phyloP scores from a whole-genome alignment of 2,329 filamentous ascomycete species.

The Dactylellina haptotyla region DNA sequence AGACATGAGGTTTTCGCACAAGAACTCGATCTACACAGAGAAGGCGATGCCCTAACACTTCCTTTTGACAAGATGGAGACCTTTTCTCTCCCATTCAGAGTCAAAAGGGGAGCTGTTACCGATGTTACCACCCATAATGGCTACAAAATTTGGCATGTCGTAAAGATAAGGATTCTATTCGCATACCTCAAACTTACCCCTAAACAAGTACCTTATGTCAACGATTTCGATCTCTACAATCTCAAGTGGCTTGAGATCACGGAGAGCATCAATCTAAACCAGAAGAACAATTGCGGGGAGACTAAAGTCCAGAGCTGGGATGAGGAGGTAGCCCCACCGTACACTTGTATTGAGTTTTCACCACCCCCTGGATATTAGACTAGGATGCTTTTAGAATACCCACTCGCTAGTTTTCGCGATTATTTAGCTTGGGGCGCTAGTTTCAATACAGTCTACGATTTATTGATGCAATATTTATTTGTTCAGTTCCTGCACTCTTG shows the following conservation, averaged over 20 bases:
- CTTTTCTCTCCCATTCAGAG: background rate
- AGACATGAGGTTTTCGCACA: background rate
- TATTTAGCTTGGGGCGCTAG: no score
- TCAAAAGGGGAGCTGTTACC: background rate
- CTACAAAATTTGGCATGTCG: slow-evolving; percentile 14
- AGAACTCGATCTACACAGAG: slow-evolving; percentile 4
- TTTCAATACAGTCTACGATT: no score
- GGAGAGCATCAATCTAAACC: background rate
- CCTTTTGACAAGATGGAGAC: background rate
- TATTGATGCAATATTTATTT: no score
- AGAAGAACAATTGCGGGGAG: background rate
- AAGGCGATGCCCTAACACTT: background rate
- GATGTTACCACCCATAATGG: slow-evolving; percentile 4
- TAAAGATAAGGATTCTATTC: slow-evolving; percentile 6
- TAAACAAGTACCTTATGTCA: background rate
- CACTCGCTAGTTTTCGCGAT: no score
- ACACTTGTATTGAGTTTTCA: slow-evolving; percentile 1
- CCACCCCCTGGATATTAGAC: no score
- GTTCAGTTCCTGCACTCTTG: no score
- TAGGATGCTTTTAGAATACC: no score
- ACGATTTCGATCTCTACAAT: background rate
- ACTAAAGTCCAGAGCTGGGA: slow-evolving; percentile 12
- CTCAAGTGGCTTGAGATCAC: background rate
- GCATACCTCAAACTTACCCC: background rate
- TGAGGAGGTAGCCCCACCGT: slow-evolving; percentile 13